Percentiles rank a stretch among this genome's conserved stretches.
These are phyloP conservation scores for Corymbia citriodora DNA, from an alignment of 441 rosid genomes.

Conservation along the genomic window DNA sequence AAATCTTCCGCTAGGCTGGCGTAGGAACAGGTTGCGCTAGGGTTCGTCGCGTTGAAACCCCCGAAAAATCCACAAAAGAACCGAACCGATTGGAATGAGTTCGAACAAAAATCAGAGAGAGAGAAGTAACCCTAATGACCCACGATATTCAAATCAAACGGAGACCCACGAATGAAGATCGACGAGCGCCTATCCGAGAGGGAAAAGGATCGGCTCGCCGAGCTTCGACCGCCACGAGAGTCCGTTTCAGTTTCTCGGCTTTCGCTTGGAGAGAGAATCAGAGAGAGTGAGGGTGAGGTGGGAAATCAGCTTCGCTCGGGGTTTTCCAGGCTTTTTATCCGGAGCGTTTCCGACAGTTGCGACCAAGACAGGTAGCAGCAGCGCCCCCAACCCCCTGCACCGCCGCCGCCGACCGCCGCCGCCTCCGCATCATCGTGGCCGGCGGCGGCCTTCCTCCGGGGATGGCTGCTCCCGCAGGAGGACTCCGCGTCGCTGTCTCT, in stretches of 20 bases:
- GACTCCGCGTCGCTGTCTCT: conserved; percentile 43
- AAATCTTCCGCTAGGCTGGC: not conserved
- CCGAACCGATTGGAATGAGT: not conserved
- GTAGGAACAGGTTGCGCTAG: not conserved
- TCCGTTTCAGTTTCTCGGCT: not conserved
- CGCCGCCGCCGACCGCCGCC: not conserved
- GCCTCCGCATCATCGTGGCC: conserved; percentile 7
- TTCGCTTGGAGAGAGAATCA: not conserved
- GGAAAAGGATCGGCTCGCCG: not conserved
- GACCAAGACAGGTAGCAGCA: conserved; percentile 43
- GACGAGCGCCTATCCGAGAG: not conserved
- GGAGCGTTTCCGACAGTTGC: not conserved
- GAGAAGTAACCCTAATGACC: not conserved
- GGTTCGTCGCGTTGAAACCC: not conserved
- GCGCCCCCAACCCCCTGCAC: conserved; percentile 61
- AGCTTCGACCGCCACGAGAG: not conserved
- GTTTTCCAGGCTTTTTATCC: not conserved
- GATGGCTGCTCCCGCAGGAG: conserved; percentile 47
- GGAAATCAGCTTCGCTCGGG: not conserved
- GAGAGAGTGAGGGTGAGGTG: not conserved
- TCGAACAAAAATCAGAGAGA: not conserved
- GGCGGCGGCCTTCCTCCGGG: not conserved
- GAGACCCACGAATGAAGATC: not conserved
- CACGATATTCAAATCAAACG: not conserved
- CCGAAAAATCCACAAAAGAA: not conserved